Evolutionary conservation across 768 basidiomycete genomes (phyloP).

Genomic region (Mycena metata): DNA sequence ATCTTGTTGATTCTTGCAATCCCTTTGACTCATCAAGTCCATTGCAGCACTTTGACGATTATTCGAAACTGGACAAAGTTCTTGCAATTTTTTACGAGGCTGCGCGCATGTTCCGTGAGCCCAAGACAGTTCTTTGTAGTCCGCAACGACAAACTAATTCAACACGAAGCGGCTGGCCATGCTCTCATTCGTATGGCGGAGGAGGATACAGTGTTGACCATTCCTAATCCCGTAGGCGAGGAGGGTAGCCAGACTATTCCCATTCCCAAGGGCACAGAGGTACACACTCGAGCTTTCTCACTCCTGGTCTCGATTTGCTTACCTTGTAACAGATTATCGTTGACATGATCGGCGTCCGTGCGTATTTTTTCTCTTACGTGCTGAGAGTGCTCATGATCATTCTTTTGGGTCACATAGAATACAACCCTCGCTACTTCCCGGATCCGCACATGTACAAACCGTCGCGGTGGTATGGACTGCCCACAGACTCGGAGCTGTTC

Average conservation of each 20-base stretch:
- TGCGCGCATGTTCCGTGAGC: conserved; percentile 47
- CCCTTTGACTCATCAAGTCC: background rate
- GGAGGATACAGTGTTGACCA: conserved; percentile 45
- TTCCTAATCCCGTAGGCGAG: conserved; percentile 45
- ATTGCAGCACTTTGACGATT: conserved; percentile 37
- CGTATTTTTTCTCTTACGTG: conserved; percentile 16
- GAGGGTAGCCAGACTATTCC: conserved; percentile 41
- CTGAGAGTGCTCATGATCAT: too few species aligned
- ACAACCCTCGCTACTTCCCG: conserved; percentile 64
- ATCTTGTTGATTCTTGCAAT: background rate
- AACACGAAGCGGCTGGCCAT: conserved; percentile 39
- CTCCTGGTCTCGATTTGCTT: background rate
- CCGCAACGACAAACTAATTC: background rate
- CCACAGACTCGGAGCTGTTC: conserved; percentile 58
- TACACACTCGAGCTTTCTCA: background rate
- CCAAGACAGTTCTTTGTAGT: background rate
- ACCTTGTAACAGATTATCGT: conserved; percentile 35
- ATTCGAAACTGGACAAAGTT: conserved; percentile 43
- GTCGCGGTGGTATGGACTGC: conserved; percentile 62
- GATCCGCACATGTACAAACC: conserved; percentile 63
- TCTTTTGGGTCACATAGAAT: conserved; percentile 48
- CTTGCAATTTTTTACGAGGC: conserved; percentile 49
- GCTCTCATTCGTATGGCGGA: conserved; percentile 44
- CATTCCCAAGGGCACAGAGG: conserved; percentile 41
- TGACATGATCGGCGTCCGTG: conserved; percentile 46